A percentile compares a stretch with the other conserved stretches of the same genome.
Conservation (phyloP, 257 asterid species). For the Solanum ahanhuiri region DNA sequence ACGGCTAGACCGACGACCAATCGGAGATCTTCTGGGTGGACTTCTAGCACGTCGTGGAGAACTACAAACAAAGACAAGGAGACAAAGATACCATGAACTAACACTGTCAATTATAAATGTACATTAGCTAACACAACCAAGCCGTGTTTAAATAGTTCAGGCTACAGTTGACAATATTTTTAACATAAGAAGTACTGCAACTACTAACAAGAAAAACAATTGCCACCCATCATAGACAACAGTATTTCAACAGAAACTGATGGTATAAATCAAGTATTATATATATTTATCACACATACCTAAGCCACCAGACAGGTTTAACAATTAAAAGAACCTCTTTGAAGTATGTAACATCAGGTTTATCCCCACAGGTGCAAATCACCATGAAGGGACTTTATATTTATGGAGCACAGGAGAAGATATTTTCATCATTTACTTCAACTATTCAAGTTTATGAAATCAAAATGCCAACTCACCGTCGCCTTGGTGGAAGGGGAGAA, state of each 20-base stretch:
- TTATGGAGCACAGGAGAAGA: neutral
- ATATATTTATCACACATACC: neutral
- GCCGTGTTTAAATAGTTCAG: neutral
- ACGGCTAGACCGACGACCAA: constrained; percentile 84
- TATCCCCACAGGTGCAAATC: neutral
- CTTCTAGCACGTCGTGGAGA: constrained; percentile 84
- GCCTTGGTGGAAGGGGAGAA: constrained; percentile 83
- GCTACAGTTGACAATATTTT: neutral
- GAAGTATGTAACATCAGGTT: neutral
- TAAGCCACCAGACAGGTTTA: neutral
- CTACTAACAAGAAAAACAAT: neutral
- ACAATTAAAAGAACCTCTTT: neutral
- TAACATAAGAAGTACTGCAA: neutral
- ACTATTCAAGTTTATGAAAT: neutral
- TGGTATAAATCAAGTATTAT: neutral
- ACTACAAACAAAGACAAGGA: constrained; percentile 20
- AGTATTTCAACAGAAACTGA: neutral
- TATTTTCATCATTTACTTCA: neutral
- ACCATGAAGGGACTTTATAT: neutral
- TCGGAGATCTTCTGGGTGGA: constrained; percentile 87
- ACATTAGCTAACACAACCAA: neutral
- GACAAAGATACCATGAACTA: neutral
- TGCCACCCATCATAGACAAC: neutral
- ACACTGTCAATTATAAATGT: neutral
- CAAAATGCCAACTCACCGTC: constrained; percentile 46